Evolutionary conservation across 805 yeast species (phyloP).

Genomic region (Debaryomyces castellii): DNA sequence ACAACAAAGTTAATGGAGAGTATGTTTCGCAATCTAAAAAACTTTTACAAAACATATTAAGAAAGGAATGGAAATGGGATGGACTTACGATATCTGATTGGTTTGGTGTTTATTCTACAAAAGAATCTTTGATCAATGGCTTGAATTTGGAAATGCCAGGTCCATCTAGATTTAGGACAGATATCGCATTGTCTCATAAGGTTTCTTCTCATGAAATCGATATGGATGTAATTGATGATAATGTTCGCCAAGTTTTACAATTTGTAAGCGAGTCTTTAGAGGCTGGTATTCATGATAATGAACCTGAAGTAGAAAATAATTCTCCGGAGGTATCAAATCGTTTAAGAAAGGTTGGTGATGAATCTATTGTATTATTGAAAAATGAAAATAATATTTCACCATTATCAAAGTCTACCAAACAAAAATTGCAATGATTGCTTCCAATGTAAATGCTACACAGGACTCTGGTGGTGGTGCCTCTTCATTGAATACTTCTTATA

Average conservation of each 20-base stretch:
- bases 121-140: constrained; percentile 25
- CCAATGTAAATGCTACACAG: constrained; percentile 51
- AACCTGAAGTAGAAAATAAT: constrained; percentile 39
- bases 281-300: constrained; percentile 39
- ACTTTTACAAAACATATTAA: constrained; percentile 21
- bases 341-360: constrained; percentile 46
- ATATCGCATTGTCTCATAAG: constrained; percentile 19
- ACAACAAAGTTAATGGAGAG: constrained; percentile 31
- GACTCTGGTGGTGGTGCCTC: constrained; percentile 68
- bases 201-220: constrained; percentile 42
- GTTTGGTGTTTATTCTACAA: constrained; percentile 29
- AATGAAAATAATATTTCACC: constrained; percentile 52
- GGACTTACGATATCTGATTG: constrained; percentile 34
- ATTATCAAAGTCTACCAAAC: constrained; percentile 30
- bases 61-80: constrained; percentile 31
- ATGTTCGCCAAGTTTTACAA: constrained; percentile 47
- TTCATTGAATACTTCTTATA: constrained; percentile 46
- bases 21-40: constrained; percentile 25
- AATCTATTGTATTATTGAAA: constrained; percentile 56
- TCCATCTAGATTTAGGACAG: constrained; percentile 22
- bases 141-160: constrained; percentile 38
- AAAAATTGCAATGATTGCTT: constrained; percentile 54
- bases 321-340: constrained; percentile 46
- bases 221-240: constrained; percentile 42
- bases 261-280: constrained; percentile 44